These are phyloP conservation scores for Entomortierella chlamydospora DNA, from an alignment of 192 early-diverging fungal species.

Conservation along the genomic window DNA sequence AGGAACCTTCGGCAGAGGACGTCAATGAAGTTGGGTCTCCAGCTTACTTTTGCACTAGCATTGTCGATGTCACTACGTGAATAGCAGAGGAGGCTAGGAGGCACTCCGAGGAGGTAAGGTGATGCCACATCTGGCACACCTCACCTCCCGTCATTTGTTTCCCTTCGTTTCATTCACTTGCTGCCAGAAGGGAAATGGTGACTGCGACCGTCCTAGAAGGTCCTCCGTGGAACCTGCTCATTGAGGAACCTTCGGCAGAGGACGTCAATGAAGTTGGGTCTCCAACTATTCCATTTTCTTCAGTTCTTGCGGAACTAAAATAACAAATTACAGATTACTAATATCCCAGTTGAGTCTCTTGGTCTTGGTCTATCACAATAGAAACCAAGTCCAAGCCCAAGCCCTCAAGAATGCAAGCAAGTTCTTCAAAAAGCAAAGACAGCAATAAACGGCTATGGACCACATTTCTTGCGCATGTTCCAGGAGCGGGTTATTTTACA, in stretches of 20 bases:
- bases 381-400: neutral
- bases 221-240: constrained; percentile 3
- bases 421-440: neutral
- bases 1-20: constrained; percentile 10
- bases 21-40: constrained; percentile 6
- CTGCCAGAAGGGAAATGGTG: constrained; percentile 5
- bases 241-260: constrained; percentile 12
- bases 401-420: constrained; percentile 5
- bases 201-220: constrained; percentile 9
- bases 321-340: neutral
- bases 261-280: constrained; percentile 6
- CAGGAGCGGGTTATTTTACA: neutral
- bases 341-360: neutral
- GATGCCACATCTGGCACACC: neutral
- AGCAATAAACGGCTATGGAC: neutral
- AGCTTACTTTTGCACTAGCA: no score
- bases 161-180: constrained; percentile 5
- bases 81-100: constrained; percentile 3
- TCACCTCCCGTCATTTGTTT: constrained; percentile 11
- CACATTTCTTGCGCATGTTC: neutral
- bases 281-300: constrained; percentile 1
- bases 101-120: constrained; percentile 1
- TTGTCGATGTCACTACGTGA: neutral
- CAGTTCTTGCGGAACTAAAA: neutral
- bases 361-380: no score